Conservation (phyloP, 2,329 filamentous ascomycete genomes). For the Trichoderma hamatum region DNA sequence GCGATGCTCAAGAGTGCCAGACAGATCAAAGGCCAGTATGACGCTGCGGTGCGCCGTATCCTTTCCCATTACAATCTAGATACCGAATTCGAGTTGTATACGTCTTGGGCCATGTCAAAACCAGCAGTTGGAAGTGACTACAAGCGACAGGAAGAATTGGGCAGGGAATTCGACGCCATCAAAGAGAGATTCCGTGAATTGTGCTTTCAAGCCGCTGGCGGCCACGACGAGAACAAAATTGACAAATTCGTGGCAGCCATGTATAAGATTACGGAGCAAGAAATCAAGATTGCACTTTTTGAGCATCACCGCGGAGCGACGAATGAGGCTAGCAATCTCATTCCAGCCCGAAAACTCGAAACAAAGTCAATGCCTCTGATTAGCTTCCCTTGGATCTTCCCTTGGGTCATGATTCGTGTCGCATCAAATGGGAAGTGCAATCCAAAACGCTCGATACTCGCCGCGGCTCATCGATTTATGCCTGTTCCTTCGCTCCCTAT, state of each 20-base stretch:
- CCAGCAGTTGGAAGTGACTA: constrained; percentile 75
- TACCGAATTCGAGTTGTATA: constrained; percentile 92
- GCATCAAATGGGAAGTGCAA: constrained; percentile 35
- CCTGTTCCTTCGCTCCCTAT: background rate
- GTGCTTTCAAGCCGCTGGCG: constrained; percentile 67
- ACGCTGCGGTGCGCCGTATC: constrained; percentile 72
- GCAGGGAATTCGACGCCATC: constrained; percentile 65
- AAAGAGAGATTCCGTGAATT: constrained; percentile 69
- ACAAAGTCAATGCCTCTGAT: constrained; percentile 73
- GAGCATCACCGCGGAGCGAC: constrained; percentile 42
- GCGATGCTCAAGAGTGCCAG: constrained; percentile 61
- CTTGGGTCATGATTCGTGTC: constrained; percentile 54
- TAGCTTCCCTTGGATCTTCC: constrained; percentile 92
- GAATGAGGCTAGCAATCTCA: constrained; percentile 40
- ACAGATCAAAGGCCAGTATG: constrained; percentile 75
- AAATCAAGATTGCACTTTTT: constrained; percentile 63
- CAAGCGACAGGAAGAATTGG: constrained; percentile 84
- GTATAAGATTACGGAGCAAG: constrained; percentile 78
- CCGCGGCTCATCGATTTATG: constrained; percentile 26
- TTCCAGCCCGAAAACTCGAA: constrained; percentile 32
- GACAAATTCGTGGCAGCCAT: constrained; percentile 81
- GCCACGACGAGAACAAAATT: constrained; percentile 59
- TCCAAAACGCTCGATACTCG: constrained; percentile 30
- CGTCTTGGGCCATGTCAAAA: constrained; percentile 78
- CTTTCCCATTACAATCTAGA: constrained; percentile 83